Base-by-base conservation (phyloP, 176 grass and related monocot species). In the Ananas comosus region DNA sequence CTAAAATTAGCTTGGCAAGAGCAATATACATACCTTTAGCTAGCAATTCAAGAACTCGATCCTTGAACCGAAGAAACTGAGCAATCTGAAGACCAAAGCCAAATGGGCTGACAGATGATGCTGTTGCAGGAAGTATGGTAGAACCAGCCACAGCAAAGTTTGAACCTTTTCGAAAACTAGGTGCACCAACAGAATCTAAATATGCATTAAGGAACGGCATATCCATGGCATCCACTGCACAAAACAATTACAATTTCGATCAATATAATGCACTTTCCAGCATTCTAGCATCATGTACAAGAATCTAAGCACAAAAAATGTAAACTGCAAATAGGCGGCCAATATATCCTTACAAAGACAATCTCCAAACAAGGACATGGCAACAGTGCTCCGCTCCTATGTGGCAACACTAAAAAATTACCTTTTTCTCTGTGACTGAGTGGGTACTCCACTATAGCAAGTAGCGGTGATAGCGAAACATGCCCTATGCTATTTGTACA, bases 81-180 rank as follows among this genome's bases (percentile, higher is more conserved):
- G 83, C 77, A 80, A 99, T 78, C 76, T 99, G 94, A 51, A 99
- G 72, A 51, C 84, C 84, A 75, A 93, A 86, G 50, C 89, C 92
- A 77, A 99, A 99, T 0, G 94, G 94, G 72, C 94, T 99, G 66
- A 99, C 82, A 64, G 94, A 90, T 80, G 86, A 80, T 79, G 94
- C 83, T 13, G 71, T 93, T 71, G 94, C 94, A 85, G 94, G 94
- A 78, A 86, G 88, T 80, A 99, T 88, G 50, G 94, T 80, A 58
- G 88, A 99, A 28, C 86, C 94, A 72, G 94, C 94, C 77, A 78
- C 84, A 80, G 94, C 94, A 88, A 99, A 99, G 63, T 93, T 99
- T 75, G 83, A 88, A 69, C 94, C 94, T 22, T 79, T 79, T 12
- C 23, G 80, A 24, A 99, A 99, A 74, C 51, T 93, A 51, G 94